Conservation (phyloP, 495 filamentous ascomycete genomes). For the Neurospora africana region DNA sequence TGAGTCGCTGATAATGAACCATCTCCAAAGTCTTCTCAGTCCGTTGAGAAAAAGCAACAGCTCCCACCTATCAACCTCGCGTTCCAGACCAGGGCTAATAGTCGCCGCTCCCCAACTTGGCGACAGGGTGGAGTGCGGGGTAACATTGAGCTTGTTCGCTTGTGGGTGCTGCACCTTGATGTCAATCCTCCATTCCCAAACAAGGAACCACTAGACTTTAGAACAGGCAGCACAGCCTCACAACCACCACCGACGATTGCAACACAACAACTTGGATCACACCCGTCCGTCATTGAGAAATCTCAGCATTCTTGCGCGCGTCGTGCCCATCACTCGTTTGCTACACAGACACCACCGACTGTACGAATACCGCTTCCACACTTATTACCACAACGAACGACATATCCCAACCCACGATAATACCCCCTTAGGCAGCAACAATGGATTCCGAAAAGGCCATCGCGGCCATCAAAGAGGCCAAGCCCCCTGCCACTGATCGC, state of each 20-base stretch:
- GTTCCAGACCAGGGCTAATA: background rate
- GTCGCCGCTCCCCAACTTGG: background rate
- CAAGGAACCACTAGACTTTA: background rate
- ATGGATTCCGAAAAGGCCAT: constrained; percentile 23
- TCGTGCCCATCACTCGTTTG: background rate
- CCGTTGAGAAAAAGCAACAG: background rate
- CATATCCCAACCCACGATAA: background rate
- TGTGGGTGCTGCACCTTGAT: constrained; percentile 9
- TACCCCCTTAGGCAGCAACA: background rate
- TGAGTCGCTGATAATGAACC: background rate
- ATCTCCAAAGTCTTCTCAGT: background rate
- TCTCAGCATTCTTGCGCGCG: background rate
- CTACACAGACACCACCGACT: background rate
- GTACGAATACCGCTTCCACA: background rate
- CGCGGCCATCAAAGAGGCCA: constrained; percentile 31
- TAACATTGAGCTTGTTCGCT: background rate
- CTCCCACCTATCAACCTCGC: background rate
- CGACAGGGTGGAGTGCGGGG: constrained; percentile 6
- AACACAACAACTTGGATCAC: background rate
- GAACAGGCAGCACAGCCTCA: background rate
- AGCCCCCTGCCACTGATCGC: constrained; percentile 66
- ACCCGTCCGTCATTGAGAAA: background rate
- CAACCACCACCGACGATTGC: background rate
- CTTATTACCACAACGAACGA: background rate
- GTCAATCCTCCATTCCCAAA: constrained; percentile 1